A percentile compares a stretch with the other conserved stretches of the same genome.
Evolutionary conservation across 2,329 filamentous ascomycete genomes (phyloP).

Genomic region (Phyllosticta citribraziliensis): DNA sequence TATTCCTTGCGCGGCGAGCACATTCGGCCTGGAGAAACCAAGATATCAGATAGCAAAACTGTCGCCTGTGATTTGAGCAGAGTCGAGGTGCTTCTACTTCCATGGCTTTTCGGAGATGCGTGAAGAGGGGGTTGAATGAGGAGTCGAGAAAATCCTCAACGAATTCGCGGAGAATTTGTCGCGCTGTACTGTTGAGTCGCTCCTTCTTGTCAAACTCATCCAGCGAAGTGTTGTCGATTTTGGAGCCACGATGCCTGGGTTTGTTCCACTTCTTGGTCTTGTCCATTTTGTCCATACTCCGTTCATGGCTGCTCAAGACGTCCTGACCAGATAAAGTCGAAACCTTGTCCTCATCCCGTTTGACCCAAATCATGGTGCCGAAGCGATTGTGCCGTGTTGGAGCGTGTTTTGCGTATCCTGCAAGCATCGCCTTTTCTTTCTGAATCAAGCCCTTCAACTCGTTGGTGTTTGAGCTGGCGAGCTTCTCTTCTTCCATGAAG

Average conservation of each 20-base stretch:
- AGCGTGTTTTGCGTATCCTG: conserved; percentile 64
- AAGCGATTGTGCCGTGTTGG: conserved; percentile 88
- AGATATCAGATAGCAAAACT: conserved; percentile 84
- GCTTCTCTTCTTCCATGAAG: conserved; percentile 70
- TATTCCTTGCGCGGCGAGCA: conserved; percentile 48
- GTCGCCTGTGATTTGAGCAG: conserved; percentile 65
- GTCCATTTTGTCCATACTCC: conserved; percentile 80
- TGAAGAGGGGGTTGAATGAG: conserved; percentile 82
- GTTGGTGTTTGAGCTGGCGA: conserved; percentile 57
- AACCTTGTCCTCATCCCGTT: conserved; percentile 73
- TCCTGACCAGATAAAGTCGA: conserved; percentile 84
- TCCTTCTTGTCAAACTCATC: conserved; percentile 69
- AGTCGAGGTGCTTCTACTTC: conserved; percentile 74
- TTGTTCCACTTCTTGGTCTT: conserved; percentile 83
- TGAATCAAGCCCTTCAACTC: conserved; percentile 67
- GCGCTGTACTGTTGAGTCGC: conserved; percentile 61
- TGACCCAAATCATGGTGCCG: conserved; percentile 95
- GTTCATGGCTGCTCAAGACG: conserved; percentile 62
- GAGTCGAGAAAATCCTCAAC: conserved; percentile 92
- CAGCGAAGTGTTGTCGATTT: conserved; percentile 18
- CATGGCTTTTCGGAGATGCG: conserved; percentile 76
- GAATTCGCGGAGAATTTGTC: conserved; percentile 67
- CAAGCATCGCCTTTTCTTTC: conserved; percentile 76
- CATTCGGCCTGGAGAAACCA: conserved; percentile 91
- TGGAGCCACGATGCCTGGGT: conserved; percentile 44